phyloP scores from a whole-genome alignment of 2,329 filamentous ascomycete genomes.

The Fonsecaea monophora region DNA sequence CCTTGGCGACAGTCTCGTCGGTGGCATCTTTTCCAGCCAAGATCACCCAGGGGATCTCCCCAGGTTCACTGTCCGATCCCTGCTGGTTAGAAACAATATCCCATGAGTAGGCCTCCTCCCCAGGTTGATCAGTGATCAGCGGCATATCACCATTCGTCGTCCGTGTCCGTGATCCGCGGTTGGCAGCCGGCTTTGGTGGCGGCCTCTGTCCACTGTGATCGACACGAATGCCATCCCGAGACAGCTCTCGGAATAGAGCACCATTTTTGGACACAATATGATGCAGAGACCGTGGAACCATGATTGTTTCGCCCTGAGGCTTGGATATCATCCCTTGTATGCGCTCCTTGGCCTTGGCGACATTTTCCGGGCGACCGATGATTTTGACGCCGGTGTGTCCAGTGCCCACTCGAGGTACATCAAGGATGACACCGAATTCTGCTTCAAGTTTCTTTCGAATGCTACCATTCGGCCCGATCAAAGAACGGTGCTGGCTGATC shows the following conservation, averaged over 20 bases:
- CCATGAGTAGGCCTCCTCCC: conserved; percentile 77
- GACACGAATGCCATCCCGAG: conserved; percentile 86
- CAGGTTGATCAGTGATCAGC: conserved; percentile 88
- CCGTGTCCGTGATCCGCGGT: conserved; percentile 51
- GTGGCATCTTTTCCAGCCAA: conserved; percentile 63
- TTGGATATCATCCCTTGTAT: conserved; percentile 80
- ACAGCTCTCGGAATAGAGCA: conserved; percentile 88
- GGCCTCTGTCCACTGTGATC: conserved; percentile 84
- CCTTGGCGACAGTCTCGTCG: conserved; percentile 79
- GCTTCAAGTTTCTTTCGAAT: conserved; percentile 83
- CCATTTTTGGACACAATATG: conserved; percentile 86
- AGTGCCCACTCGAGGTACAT: conserved; percentile 88
- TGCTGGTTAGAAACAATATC: conserved; percentile 64
- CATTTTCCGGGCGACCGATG: conserved; percentile 75
- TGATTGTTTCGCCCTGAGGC: conserved; percentile 85
- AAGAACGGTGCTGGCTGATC: conserved; percentile 83
- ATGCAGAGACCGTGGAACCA: conserved; percentile 81
- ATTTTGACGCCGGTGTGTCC: conserved; percentile 86
- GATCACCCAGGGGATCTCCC: conserved; percentile 80
- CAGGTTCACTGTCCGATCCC: conserved; percentile 40
- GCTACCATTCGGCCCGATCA: conserved; percentile 93
- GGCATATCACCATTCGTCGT: conserved; percentile 69
- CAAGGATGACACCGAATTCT: conserved; percentile 83
- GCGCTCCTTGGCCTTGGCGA: conserved; percentile 85
- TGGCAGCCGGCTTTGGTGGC: conserved; percentile 70